These are phyloP conservation scores for Zygnema cylindricum DNA, from an alignment of 139 green algal species.

Conservation along the genomic window DNA sequence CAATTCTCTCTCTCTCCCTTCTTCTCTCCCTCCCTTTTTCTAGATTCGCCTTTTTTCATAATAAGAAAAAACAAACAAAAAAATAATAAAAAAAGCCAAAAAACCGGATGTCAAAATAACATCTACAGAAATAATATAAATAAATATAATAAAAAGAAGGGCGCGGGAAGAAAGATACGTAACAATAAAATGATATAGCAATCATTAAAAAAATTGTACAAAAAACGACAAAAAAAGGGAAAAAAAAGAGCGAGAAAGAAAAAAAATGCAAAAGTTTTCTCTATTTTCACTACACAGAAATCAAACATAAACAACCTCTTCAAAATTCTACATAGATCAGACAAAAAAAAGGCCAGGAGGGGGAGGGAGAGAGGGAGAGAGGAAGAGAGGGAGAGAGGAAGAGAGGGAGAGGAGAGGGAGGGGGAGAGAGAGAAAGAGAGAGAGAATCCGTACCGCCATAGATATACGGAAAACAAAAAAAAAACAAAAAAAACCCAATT, in stretches of 20 bases:
- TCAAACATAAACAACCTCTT: not conserved
- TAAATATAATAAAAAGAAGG: not conserved
- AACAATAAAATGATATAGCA: constrained; percentile 2
- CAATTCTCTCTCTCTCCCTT: not conserved
- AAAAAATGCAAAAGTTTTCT: not conserved
- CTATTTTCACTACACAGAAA: not conserved
- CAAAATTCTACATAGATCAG: not conserved
- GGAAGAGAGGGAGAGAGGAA: not conserved
- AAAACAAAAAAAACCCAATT: not conserved
- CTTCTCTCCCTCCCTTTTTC: not conserved
- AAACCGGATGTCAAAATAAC: not conserved
- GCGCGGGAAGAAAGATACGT: not conserved
- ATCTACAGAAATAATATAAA: not conserved
- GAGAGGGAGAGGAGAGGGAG: not conserved
- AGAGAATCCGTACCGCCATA: not conserved
- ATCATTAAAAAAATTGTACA: not conserved
- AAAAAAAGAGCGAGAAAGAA: not conserved
- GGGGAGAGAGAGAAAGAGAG: not conserved
- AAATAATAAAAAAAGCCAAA: constrained; percentile 11
- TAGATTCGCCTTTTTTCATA: constrained; percentile 5
- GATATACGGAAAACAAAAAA: not conserved
- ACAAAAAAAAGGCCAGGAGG: not conserved
- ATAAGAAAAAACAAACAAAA: not conserved
- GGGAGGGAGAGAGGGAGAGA: not conserved
- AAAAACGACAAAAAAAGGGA: not conserved